Evolutionary conservation across 2,329 filamentous ascomycete genomes (phyloP).

Genomic region (Tolypocladium amazonense): DNA sequence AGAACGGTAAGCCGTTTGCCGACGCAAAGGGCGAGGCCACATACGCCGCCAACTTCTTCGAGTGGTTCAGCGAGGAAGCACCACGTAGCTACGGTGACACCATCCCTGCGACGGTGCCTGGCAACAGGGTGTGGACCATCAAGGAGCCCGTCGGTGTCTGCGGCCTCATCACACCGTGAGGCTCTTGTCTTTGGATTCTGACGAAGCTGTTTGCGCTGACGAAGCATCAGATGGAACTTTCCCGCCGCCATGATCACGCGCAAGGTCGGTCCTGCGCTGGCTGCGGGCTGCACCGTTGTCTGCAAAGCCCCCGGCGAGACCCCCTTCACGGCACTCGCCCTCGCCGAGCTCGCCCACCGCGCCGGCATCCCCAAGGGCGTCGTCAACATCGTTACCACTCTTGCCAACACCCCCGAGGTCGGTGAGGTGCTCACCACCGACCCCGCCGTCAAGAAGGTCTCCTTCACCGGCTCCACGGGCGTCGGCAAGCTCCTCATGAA

Average conservation of each 20-base stretch:
- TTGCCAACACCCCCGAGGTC: constrained; percentile 69
- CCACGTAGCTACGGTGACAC: constrained; percentile 64
- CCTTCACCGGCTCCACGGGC: constrained; percentile 74
- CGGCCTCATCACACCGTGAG: constrained; percentile 65
- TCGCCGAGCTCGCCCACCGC: constrained; percentile 76
- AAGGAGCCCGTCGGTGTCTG: constrained; percentile 81
- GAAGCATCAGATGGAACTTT: constrained; percentile 65
- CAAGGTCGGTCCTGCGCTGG: constrained; percentile 64
- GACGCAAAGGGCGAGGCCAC: constrained; percentile 63
- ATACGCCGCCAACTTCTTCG: constrained; percentile 66
- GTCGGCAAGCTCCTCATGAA: constrained; percentile 75
- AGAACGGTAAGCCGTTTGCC: constrained; percentile 77
- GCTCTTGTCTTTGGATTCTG: not conserved
- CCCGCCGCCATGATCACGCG: constrained; percentile 66
- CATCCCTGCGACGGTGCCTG: constrained; percentile 57
- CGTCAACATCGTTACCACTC: constrained; percentile 75
- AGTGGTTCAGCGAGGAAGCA: constrained; percentile 76
- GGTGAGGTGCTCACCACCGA: constrained; percentile 64
- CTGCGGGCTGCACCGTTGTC: constrained; percentile 92
- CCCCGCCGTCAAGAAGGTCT: constrained; percentile 74
- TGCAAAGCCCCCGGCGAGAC: constrained; percentile 88
- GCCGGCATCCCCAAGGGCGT: constrained; percentile 87
- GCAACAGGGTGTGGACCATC: constrained; percentile 66
- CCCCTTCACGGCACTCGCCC: constrained; percentile 77
- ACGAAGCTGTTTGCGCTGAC: not conserved